Evolutionary conservation across 352 stramenopile species (phyloP), one percentile per base, ranked within the genome.

Genomic region (Phytophthora aleatoria): DNA sequence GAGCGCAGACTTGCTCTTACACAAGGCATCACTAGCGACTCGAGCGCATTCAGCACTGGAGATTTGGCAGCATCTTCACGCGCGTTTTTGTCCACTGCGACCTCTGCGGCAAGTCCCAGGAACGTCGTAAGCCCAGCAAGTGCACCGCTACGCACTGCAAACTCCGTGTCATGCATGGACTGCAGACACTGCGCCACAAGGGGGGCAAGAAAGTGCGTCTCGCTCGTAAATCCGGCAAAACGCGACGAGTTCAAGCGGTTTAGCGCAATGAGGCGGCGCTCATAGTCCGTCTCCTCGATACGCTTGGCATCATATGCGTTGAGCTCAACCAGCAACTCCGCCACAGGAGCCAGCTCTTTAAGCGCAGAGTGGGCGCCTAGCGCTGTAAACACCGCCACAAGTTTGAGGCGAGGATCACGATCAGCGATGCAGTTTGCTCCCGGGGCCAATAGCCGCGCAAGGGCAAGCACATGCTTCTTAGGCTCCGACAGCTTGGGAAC

Each of bases 1-100:
- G 80, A 91, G 39, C 89, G 89, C 15, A 97, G 64, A 45, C 91
- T 97, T 36, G 81, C 76, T 9, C 91, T 87, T 24, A 97, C 74
- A 48, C 84, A 92, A 12, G 90, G 91, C 86, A 97, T 96, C 31
- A 97, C 78, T 24, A 95, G 73, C 9, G 88, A 95, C 66, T 96
- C 85, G 48, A 97, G 77, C 7, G 91, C 81, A 56, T 91, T 92
- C 4, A 91, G 57, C 16, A 91, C 58, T 7, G 83, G 74, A 8
- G 64, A 81, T 30, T 87, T 83, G 6, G 52, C 59, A 3, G 24
- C 62, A 28, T 65, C 62, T 28, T 52, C 44, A 55, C 56, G 24
- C 28, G 57, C 27, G 30, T 58, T 56, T 8, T 64, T 58, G 2
- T 67, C 52, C 15, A 76, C 61, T 15, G 69, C 64, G 33, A 77